These are phyloP conservation scores for Lentinula novae-zelandiae DNA, from an alignment of 1,284 basidiomycete species.

Conservation along the genomic window DNA sequence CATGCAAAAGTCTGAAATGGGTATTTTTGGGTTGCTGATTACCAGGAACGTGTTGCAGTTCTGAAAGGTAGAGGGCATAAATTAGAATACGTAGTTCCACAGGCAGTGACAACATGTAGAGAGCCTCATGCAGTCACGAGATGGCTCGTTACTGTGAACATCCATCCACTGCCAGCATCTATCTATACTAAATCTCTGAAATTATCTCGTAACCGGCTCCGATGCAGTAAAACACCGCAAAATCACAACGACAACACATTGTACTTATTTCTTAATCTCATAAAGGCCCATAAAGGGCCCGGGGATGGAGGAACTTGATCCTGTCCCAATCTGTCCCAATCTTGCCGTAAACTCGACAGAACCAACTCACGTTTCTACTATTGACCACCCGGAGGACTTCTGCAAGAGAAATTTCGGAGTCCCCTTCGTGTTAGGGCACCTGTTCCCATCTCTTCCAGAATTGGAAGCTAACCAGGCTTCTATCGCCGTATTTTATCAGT, in stretches of 20 bases:
- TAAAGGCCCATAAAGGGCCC: background rate
- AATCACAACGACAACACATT: background rate
- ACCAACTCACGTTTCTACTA: background rate
- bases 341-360: conserved; percentile 11
- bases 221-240: background rate
- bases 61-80: conserved; percentile 28
- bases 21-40: conserved; percentile 32
- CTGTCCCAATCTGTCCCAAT: conserved; percentile 3
- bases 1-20: conserved; percentile 30
- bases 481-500: conserved; percentile 1
- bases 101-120: conserved; percentile 28
- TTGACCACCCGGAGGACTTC: background rate
- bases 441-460: conserved; percentile 8
- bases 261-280: background rate
- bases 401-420: background rate
- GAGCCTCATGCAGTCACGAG: background rate
- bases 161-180: background rate
- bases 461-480: conserved; percentile 3
- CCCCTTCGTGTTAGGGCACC: conserved; percentile 3
- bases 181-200: background rate
- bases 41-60: conserved; percentile 21
- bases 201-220: background rate
- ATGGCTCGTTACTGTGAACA: background rate
- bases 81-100: conserved; percentile 33
- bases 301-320: background rate